Conservation (phyloP, 495 filamentous ascomycete genomes). For the Darksidea phi region DNA sequence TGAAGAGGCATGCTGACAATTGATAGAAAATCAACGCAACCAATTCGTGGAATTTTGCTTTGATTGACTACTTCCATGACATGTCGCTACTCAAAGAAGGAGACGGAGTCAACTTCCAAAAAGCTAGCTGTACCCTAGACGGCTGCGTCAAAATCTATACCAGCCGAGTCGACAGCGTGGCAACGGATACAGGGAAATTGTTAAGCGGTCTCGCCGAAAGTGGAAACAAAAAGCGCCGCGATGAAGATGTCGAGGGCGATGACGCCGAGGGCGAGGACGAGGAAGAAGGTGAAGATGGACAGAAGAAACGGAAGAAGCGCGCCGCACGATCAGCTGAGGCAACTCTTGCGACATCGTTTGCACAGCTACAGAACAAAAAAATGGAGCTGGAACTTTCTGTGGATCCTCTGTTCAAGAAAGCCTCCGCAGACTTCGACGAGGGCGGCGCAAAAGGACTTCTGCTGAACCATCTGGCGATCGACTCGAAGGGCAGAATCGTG, state of each 20-base stretch:
- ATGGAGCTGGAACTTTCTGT: constrained; percentile 96
- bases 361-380: constrained; percentile 88
- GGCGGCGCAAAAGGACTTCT: constrained; percentile 94
- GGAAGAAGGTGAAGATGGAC: constrained; percentile 73
- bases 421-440: constrained; percentile 96
- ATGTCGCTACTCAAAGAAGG: constrained; percentile 97
- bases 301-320: constrained; percentile 69
- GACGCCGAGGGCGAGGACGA: constrained; percentile 64
- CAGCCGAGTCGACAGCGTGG: constrained; percentile 95
- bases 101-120: constrained; percentile 97
- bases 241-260: constrained; percentile 59
- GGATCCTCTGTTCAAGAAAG: constrained; percentile 97
- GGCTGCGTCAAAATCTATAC: constrained; percentile 99
- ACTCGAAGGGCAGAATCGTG: constrained; percentile 85
- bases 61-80: constrained; percentile 99
- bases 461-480: constrained; percentile 92
- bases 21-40: constrained; percentile 88
- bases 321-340: constrained; percentile 82
- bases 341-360: constrained; percentile 84
- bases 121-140: constrained; percentile 95
- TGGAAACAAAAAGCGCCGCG: constrained; percentile 69
- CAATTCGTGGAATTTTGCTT: constrained; percentile 98
- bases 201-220: constrained; percentile 93
- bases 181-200: constrained; percentile 93
- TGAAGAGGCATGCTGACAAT: constrained; percentile 16